Evolutionary conservation across 441 rosid species (phyloP).

Genomic region (Brassica balearica): DNA sequence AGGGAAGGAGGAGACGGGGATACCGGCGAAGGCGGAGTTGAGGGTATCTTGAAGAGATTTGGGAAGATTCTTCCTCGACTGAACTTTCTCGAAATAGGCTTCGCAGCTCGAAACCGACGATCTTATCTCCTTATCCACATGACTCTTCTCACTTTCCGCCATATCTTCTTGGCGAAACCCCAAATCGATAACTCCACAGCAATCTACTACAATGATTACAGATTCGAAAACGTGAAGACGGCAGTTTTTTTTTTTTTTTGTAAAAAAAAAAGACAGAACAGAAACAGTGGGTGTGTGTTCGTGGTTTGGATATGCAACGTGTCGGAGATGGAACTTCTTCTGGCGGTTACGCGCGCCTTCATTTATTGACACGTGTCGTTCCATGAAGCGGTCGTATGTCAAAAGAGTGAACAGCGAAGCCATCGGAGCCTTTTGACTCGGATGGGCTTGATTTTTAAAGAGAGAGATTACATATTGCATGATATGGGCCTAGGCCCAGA

Average conservation of each 20-base stretch:
- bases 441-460: background rate
- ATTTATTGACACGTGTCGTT: conserved; percentile 16
- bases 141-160: conserved; percentile 43
- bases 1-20: conserved; percentile 74
- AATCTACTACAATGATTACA: background rate
- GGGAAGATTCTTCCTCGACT: conserved; percentile 68
- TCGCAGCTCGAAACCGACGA: conserved; percentile 56
- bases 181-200: background rate
- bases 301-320: conserved; percentile 38
- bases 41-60: conserved; percentile 60
- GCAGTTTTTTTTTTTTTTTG: background rate
- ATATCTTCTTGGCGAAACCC: conserved; percentile 21
- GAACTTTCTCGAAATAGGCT: conserved; percentile 64
- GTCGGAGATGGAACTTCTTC: conserved; percentile 28
- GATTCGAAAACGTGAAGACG: background rate
- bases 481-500: background rate
- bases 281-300: conserved; percentile 13
- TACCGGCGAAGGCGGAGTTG: conserved; percentile 65
- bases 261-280: background rate
- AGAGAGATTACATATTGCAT: background rate
- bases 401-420: conserved; percentile 5
- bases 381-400: conserved; percentile 2
- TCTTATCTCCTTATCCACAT: conserved; percentile 22
- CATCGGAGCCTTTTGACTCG: conserved; percentile 32
- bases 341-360: conserved; percentile 32